phyloP scores from a whole-genome alignment of 139 green algal genomes.

The Chlamydomonas urium region DNA sequence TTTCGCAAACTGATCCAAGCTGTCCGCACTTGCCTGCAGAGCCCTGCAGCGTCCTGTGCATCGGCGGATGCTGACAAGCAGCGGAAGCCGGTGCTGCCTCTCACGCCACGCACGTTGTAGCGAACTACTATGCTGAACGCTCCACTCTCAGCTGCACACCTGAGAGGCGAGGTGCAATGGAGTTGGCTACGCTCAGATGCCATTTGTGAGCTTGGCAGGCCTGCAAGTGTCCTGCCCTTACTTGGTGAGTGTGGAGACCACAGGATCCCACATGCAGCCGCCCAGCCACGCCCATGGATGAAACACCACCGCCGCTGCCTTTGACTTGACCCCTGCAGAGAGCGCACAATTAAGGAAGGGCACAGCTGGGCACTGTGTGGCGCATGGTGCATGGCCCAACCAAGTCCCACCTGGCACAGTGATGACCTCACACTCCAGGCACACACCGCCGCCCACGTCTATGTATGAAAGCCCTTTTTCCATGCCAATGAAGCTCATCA shows the following conservation, averaged over 20 bases:
- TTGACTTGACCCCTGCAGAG: background rate
- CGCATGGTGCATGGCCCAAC: too few relatives aligned
- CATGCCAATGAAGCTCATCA: too few relatives aligned
- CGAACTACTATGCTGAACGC: slow-evolving; percentile 9
- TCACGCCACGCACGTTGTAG: slow-evolving; percentile 8
- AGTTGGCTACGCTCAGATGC: background rate
- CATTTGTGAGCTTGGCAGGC: background rate
- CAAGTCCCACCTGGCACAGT: too few relatives aligned
- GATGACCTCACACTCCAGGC: too few relatives aligned
- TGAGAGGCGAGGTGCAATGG: background rate
- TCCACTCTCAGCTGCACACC: background rate
- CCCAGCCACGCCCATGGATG: slow-evolving; percentile 17
- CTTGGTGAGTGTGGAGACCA: background rate
- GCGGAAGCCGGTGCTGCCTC: background rate
- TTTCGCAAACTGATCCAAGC: too few relatives aligned
- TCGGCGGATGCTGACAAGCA: background rate
- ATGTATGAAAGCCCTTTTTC: too few relatives aligned
- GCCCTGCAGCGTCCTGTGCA: background rate
- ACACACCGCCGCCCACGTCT: too few relatives aligned
- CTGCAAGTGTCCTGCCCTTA: background rate
- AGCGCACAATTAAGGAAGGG: too few relatives aligned
- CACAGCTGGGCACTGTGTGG: too few relatives aligned
- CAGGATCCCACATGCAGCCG: slow-evolving; percentile 6
- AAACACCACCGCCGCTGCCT: background rate
- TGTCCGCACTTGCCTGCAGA: background rate